Base-by-base conservation (phyloP, 169 alveolate species). In the Eimeria zaria region DNA sequence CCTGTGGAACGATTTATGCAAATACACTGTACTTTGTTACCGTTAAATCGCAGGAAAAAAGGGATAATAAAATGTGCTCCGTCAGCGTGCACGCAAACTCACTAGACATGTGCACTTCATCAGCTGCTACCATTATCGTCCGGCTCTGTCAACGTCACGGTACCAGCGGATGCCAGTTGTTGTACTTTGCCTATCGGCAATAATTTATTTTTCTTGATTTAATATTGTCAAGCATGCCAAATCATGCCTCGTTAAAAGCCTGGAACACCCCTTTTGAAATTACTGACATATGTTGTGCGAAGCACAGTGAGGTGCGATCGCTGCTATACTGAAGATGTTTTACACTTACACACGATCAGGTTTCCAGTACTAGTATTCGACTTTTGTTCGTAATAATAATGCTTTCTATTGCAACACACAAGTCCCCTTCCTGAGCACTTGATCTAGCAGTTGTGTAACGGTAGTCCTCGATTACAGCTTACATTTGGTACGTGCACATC, bases 281-380 rank as follows among this genome's bases (percentile, higher is more conserved):
- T 64, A 64, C 39, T 8, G 6, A 64, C 74, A 14, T 64, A 8
- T 22, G 41, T 20, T 22, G 71, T n/a, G 6, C 51, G 36, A 8
- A 69, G 51, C n/a, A 69, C 51, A 4, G n/a, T n/a, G n/a, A 69
- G 80, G 80, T 69, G 80, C 80, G 80, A 14, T 69, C 48, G 24
- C 51, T 30, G 80, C 14, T 12, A 24, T 62, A 33, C 3, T 4
- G 74, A 2, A n/a, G n/a, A n/a, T n/a, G n/a, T n/a, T n/a, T n/a
- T n/a, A n/a, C n/a, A n/a, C n/a, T n/a, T n/a, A n/a, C n/a, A n/a
- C n/a, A n/a, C n/a, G n/a, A n/a, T n/a, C n/a, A n/a, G n/a, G n/a
- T n/a, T n/a, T n/a, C n/a, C n/a, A n/a, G n/a, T n/a, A n/a, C n/a
- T n/a, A n/a, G n/a, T n/a, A n/a, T 14, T 18, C 74, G 9, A 60